Conservation (phyloP, 805 yeast genomes). For the Candida corydali region DNA sequence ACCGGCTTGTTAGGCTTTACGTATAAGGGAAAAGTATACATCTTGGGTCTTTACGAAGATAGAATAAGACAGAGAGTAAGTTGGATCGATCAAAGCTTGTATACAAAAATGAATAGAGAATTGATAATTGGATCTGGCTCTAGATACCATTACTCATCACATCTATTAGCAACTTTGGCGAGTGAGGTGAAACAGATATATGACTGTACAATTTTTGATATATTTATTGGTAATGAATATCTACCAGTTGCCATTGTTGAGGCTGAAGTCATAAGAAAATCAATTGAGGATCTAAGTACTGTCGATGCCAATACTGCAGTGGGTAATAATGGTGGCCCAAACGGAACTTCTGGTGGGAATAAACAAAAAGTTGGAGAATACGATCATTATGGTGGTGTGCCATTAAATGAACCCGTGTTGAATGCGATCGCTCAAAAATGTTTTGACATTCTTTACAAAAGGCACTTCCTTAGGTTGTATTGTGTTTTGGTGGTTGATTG, state of each 20-base stretch:
- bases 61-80: constrained; percentile 74
- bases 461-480: constrained; percentile 72
- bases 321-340: constrained; percentile 6
- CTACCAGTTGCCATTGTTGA: constrained; percentile 85
- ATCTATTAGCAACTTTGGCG: constrained; percentile 79
- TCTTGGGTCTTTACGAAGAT: constrained; percentile 88
- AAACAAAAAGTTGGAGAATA: constrained; percentile 11
- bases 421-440: constrained; percentile 42
- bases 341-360: constrained; percentile 7
- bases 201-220: constrained; percentile 91
- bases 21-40: constrained; percentile 80
- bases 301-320: constrained; percentile 10
- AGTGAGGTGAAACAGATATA: constrained; percentile 74
- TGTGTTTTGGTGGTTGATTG: constrained; percentile 80
- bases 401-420: constrained; percentile 39
- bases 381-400: constrained; percentile 30
- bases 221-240: constrained; percentile 72
- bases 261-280: constrained; percentile 44
- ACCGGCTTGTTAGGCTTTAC: constrained; percentile 91
- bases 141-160: constrained; percentile 81
- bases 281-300: constrained; percentile 24
- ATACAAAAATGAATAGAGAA: constrained; percentile 22
- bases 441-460: constrained; percentile 37
- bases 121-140: constrained; percentile 36
- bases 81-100: constrained; percentile 53